Base-by-base conservation (phyloP, 2,329 filamentous ascomycete species). In the Drechslerella coelobrocha region DNA sequence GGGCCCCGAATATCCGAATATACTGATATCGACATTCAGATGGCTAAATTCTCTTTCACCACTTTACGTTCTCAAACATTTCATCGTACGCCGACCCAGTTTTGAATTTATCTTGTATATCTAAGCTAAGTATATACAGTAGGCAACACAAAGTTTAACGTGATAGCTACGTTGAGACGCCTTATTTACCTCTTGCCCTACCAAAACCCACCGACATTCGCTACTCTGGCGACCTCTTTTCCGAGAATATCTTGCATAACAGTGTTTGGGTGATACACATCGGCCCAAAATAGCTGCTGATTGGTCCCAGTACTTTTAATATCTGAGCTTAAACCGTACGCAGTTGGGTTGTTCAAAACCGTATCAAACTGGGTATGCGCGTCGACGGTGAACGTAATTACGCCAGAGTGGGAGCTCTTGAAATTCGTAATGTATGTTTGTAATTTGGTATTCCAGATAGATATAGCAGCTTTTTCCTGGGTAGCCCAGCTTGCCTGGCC, bases 261-360 rank as follows among this genome's bases (percentile, higher is more conserved):
- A 9, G 53, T 65, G 31, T 65, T 65, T 17, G 61, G 61, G 24
- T 65, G 61, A 29, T 65, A 65, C 29, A 57, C 53, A 24, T 65
- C 61, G 3, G 53, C 61, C 61, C 61, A 65, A 14, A 65, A 65
- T 8, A 65, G 31, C 10, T 57, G 52, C 19, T 65, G 61, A 10
- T 59, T 59, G 5, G 21, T 65, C n/a, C 61, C 61, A 17, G 31
- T 45, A 10, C 60, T 63, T 29, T 24, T 56, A 5, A 47, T 5
- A 39, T 57, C 47, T 6, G 52, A 41, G 23, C 45, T 65, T n/a
- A 65, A 53, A 2, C 61, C 61, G 23, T 65, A 65, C 0, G 53
- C 23, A 4, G 43, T 59, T 1, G 53, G 53, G 24, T 65, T 65
- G 23, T 65, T 59, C 45, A 65, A 26, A 26, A 65, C 61, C 61